Percentiles rank a stretch among this genome's conserved stretches.
phyloP scores from a whole-genome alignment of 1,139 yeast species.

The Hyphopichia khmerensis region DNA sequence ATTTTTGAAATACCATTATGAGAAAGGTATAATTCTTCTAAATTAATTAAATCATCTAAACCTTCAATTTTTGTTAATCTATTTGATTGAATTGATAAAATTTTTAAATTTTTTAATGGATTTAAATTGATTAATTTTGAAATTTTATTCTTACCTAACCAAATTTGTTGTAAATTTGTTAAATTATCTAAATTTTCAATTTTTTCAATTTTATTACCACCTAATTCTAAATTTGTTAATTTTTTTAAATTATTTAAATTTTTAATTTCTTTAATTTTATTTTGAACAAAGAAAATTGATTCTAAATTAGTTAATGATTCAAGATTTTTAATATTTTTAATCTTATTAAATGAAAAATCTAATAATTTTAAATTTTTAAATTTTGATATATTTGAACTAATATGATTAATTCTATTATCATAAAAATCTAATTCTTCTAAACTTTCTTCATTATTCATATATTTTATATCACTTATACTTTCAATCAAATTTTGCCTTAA shows the following conservation, averaged over 20 bases:
- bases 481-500: constrained; percentile 84
- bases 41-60: constrained; percentile 62
- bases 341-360: constrained; percentile 89
- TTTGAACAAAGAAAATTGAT: constrained; percentile 83
- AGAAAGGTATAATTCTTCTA: constrained; percentile 86
- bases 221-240: constrained; percentile 79
- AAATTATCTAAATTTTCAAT: constrained; percentile 61
- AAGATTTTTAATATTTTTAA: constrained; percentile 81
- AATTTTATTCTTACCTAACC: constrained; percentile 92
- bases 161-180: constrained; percentile 65
- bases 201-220: constrained; percentile 77
- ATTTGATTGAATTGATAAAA: constrained; percentile 88
- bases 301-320: constrained; percentile 61
- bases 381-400: constrained; percentile 64
- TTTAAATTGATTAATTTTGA: constrained; percentile 61
- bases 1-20: constrained; percentile 77
- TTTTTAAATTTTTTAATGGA: constrained; percentile 60
- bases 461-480: constrained; percentile 68
- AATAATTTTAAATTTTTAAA: constrained; percentile 57
- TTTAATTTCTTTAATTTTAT: constrained; percentile 73
- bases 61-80: constrained; percentile 79
- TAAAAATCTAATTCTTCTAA: constrained; percentile 86
- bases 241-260: constrained; percentile 58
- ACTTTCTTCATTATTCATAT: constrained; percentile 46
- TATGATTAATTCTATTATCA: constrained; percentile 88